phyloP scores from a whole-genome alignment of 1,139 yeast genomes.

The Kurtzmaniella quercitrusa region DNA sequence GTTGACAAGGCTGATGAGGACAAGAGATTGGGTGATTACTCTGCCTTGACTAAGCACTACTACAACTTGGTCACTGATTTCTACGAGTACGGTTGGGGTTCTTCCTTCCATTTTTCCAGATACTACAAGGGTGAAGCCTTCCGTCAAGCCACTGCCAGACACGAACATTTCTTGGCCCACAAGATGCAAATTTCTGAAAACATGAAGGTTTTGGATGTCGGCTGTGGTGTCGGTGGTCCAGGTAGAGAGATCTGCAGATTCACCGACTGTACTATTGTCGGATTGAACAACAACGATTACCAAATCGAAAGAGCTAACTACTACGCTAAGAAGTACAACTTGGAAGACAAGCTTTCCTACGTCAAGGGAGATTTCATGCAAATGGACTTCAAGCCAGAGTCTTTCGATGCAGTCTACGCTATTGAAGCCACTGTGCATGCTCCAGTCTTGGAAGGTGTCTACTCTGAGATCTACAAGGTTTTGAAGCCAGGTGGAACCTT shows the following conservation, averaged over 20 bases:
- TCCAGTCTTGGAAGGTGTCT: constrained; percentile 94
- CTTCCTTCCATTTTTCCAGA: constrained; percentile 96
- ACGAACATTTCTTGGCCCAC: constrained; percentile 90
- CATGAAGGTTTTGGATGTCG: constrained; percentile 93
- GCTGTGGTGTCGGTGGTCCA: constrained; percentile 99
- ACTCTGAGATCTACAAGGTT: constrained; percentile 89
- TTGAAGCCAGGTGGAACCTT: constrained; percentile 96
- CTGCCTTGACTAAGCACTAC: constrained; percentile 89
- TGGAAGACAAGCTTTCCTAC: constrained; percentile 72
- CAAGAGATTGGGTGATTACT: constrained; percentile 77
- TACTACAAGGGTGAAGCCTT: constrained; percentile 93
- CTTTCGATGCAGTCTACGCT: constrained; percentile 96
- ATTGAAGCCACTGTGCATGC: constrained; percentile 99
- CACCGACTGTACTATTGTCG: constrained; percentile 82
- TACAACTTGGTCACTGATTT: constrained; percentile 95
- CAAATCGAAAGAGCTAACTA: constrained; percentile 88
- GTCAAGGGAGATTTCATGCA: constrained; percentile 99
- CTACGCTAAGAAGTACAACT: constrained; percentile 64
- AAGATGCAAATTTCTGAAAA: constrained; percentile 76
- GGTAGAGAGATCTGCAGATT: constrained; percentile 94
- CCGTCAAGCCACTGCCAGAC: constrained; percentile 93
- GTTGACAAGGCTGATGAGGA: constrained; percentile 74
- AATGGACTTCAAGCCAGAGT: constrained; percentile 87
- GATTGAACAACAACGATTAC: constrained; percentile 95
- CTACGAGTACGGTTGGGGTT: constrained; percentile 99